Evolutionary conservation across 805 yeast genomes (phyloP), one percentile per base, ranked within the genome.

Genomic region (Lipomyces yamanashiensis): DNA sequence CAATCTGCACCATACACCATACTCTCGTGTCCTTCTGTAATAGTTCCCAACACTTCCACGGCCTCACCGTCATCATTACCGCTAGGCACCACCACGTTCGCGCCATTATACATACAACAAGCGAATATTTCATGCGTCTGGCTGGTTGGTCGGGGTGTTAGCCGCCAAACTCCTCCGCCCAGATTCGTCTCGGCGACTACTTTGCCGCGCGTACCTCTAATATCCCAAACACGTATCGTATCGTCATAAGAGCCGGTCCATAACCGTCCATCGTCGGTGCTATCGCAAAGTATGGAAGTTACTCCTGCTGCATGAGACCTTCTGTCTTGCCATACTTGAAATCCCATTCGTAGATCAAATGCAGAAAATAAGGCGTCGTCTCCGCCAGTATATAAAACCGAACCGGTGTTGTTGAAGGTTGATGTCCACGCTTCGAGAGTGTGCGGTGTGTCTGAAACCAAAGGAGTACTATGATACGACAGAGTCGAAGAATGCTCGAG

Each of bases 1-100:
- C 98, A 92, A 72, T 89, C 97, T 4, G 96, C 97, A 0, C 98
- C 99, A 72, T 93, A 93, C 60, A 93, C 92, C 91, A 95, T 93
- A 64, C 97, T 90, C 55, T 86, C 87, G 73, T 93, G 98, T 37
- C 88, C 89, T 12, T 82, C 67, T 12, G 61, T 65, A 48, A 68
- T 65, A 15, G 62, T 58, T 7, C 59, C 51, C 13, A 57, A 45
- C 2, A 74, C 67, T 9, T 53, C 48, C 15, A 49, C 50, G 2
- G 48, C 15, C 23, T 57, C 61, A 13, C 67, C 66, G 1, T 68
- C 61, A 10, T 72, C 77, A 5, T 66, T 63, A 3, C 68, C 72
- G 23, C 72, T 70, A n/a, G 80, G 72, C 13, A 74, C 74, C 0
- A 92, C 74, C 0, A 92, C 78, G 62, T 92, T 80, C 1, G 96